These are phyloP conservation scores for Polytrichum formosum DNA, from an alignment of 225 moss, liverwort and hornwort genomes.

Conservation along the genomic window DNA sequence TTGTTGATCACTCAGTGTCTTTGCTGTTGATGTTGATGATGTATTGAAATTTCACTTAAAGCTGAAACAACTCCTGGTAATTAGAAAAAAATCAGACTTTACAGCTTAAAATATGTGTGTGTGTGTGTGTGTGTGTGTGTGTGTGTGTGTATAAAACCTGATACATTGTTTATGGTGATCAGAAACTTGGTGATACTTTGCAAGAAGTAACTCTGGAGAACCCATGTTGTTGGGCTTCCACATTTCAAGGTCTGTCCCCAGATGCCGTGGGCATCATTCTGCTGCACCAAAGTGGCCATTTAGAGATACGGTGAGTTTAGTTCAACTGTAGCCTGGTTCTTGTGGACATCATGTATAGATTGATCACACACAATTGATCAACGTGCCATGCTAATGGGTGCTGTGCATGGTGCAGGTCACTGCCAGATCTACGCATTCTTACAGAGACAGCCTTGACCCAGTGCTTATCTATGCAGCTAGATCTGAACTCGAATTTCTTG, in stretches of 20 bases:
- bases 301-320: slow-evolving; percentile 69
- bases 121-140: no score
- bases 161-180: slow-evolving; percentile 24
- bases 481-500: slow-evolving; percentile 46
- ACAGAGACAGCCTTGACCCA: slow-evolving; percentile 65
- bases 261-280: slow-evolving; percentile 54
- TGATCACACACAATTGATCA: no score
- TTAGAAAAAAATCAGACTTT: no score
- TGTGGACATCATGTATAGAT: no score
- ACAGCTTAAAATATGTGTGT: no score
- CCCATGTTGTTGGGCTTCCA: slow-evolving; percentile 74
- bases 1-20: no score
- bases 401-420: slow-evolving; percentile 52
- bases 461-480: slow-evolving; percentile 73
- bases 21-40: no score
- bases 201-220: slow-evolving; percentile 66
- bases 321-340: not conserved
- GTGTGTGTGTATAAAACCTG: not conserved
- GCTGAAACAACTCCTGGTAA: no score
- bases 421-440: slow-evolving; percentile 81
- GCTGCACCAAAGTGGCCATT: slow-evolving; percentile 67
- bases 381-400: not conserved
- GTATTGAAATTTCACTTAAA: no score
- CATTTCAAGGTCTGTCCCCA: slow-evolving; percentile 43
- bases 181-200: slow-evolving; percentile 49